phyloP scores from a whole-genome alignment of 768 basidiomycete species.

The Amylocystis lapponica region DNA sequence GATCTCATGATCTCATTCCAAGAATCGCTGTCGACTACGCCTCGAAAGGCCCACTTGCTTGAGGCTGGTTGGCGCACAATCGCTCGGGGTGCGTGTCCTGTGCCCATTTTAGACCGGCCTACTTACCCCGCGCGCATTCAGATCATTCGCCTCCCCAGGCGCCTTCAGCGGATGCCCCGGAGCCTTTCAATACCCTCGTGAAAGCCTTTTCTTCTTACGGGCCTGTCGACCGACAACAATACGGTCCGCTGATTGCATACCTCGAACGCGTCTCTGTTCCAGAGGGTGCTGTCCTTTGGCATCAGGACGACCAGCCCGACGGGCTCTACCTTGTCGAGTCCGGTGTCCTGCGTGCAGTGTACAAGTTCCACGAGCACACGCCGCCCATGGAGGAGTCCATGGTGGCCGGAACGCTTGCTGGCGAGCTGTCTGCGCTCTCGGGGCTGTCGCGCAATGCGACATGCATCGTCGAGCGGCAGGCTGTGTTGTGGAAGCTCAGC shows the following conservation, averaged over 20 bases:
- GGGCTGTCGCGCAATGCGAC: conserved; percentile 79
- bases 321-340: conserved; percentile 87
- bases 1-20: conserved; percentile 41
- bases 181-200: conserved; percentile 70
- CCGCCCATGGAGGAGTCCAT: conserved; percentile 79
- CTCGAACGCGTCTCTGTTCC: conserved; percentile 58
- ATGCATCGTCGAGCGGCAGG: conserved; percentile 73
- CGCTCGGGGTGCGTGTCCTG: conserved; percentile 23
- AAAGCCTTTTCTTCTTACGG: conserved; percentile 78
- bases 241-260: conserved; percentile 62
- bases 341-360: conserved; percentile 80
- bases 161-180: conserved; percentile 32
- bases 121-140: not conserved
- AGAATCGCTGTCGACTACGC: conserved; percentile 54
- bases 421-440: conserved; percentile 83
- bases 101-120: not conserved
- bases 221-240: conserved; percentile 47
- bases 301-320: conserved; percentile 67
- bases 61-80: conserved; percentile 71
- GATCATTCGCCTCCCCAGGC: conserved; percentile 18
- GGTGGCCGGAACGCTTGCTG: conserved; percentile 90
- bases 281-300: conserved; percentile 65
- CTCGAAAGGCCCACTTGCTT: conserved; percentile 58
- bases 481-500: conserved; percentile 78
- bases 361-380: conserved; percentile 65